Percentiles rank a stretch among this genome's conserved stretches.
Evolutionary conservation across 345 rosid species (phyloP).

Genomic region (Fremontodendron californicum): DNA sequence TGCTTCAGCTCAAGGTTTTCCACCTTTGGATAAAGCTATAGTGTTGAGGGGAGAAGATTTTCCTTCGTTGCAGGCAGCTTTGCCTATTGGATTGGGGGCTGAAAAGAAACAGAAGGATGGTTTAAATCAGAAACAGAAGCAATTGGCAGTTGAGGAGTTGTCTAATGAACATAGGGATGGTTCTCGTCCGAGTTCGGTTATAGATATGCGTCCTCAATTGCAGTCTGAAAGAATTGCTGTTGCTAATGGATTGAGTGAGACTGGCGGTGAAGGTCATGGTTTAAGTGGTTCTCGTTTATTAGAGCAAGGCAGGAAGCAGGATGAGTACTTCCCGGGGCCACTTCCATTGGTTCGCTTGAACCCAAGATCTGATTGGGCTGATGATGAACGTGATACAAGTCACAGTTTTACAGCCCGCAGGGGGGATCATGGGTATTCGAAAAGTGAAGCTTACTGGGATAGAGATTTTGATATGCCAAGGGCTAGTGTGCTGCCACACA

Average conservation of each 20-base stretch:
- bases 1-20: slow-evolving; percentile 25
- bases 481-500: slow-evolving; percentile 56
- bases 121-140: slow-evolving; percentile 64
- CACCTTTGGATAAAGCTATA: slow-evolving; percentile 46
- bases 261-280: slow-evolving; percentile 29
- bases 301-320: slow-evolving; percentile 53
- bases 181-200: slow-evolving; percentile 33
- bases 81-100: slow-evolving; percentile 47
- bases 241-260: slow-evolving; percentile 36
- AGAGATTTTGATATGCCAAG: slow-evolving; percentile 70
- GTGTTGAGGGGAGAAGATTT: slow-evolving; percentile 93
- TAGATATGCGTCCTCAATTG: slow-evolving; percentile 60
- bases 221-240: slow-evolving; percentile 38
- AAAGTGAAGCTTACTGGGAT: slow-evolving; percentile 68
- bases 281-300: slow-evolving; percentile 34
- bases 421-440: slow-evolving; percentile 59
- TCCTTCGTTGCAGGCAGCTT: slow-evolving; percentile 75
- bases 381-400: slow-evolving; percentile 96
- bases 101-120: slow-evolving; percentile 78
- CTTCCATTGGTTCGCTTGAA: slow-evolving; percentile 69
- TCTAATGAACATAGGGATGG: slow-evolving; percentile 38
- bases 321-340: slow-evolving; percentile 60
- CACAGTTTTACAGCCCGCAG: slow-evolving; percentile 54
- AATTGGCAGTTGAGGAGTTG: slow-evolving; percentile 34
- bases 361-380: slow-evolving; percentile 98